Conservation (phyloP, 495 filamentous ascomycete species). For the Talaromyces adpressus region DNA sequence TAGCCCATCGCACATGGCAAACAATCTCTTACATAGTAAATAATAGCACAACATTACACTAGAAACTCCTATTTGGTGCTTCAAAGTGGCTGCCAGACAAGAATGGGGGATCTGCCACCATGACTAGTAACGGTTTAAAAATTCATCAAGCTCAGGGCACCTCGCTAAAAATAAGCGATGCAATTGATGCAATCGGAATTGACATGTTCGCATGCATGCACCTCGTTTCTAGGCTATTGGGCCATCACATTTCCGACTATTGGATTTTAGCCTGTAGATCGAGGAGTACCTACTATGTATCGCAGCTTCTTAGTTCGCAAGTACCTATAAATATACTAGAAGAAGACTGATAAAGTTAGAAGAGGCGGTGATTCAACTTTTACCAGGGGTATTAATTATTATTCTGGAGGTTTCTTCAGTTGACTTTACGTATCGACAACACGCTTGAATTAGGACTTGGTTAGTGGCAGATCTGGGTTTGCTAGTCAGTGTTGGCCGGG, state of each 20-base stretch:
- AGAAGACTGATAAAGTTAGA: background rate
- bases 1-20: background rate
- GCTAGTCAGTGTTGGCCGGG: background rate
- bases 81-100: too few relatives aligned
- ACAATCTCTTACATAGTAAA: background rate
- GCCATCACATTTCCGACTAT: background rate
- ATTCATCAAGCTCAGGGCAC: background rate
- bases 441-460: too few relatives aligned
- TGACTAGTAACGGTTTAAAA: background rate
- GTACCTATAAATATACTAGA: background rate
- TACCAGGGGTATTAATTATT: too few relatives aligned
- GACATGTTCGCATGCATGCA: background rate
- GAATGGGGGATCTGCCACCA: background rate
- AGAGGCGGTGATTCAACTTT: background rate
- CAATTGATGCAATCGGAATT: background rate
- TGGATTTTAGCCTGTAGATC: background rate
- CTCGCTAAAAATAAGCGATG: background rate
- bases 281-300: background rate
- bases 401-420: too few relatives aligned
- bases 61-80: background rate
- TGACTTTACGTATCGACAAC: too few relatives aligned
- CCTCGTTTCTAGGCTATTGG: background rate
- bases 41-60: background rate
- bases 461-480: too few relatives aligned
- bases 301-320: background rate